phyloP scores from a whole-genome alignment of 2,329 filamentous ascomycete species.

The Periconia macrospinosa region DNA sequence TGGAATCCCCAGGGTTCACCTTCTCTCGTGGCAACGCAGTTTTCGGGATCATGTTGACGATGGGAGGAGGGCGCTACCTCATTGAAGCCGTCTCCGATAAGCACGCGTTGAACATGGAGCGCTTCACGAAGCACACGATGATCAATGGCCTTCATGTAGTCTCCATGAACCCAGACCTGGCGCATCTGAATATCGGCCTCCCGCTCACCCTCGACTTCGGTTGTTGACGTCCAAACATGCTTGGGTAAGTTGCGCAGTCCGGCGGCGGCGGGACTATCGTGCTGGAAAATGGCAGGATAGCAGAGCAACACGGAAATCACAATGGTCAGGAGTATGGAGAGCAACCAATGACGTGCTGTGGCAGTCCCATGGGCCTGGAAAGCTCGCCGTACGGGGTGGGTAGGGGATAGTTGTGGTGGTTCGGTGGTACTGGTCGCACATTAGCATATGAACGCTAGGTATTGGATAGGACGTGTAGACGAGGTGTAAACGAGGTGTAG shows the following conservation, averaged over 20 bases:
- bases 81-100: slow-evolving; percentile 57
- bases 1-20: slow-evolving; percentile 76
- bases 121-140: slow-evolving; percentile 66
- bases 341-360: slow-evolving; percentile 72
- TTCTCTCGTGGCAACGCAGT: slow-evolving; percentile 45
- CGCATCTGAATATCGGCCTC: slow-evolving; percentile 74
- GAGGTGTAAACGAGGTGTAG: too few relatives aligned
- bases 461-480: too few relatives aligned
- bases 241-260: slow-evolving; percentile 72
- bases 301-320: slow-evolving; percentile 69
- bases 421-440: slow-evolving; percentile 66
- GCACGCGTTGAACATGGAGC: slow-evolving; percentile 68
- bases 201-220: slow-evolving; percentile 59
- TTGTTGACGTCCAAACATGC: slow-evolving; percentile 79
- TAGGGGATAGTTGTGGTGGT: slow-evolving; percentile 65
- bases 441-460: slow-evolving; percentile 1
- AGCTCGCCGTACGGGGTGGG: slow-evolving; percentile 65
- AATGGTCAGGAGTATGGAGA: slow-evolving; percentile 74
- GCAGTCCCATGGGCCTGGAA: slow-evolving; percentile 72
- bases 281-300: slow-evolving; percentile 76
- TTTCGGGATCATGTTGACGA: background rate
- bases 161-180: slow-evolving; percentile 79
- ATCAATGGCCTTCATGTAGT: slow-evolving; percentile 76
- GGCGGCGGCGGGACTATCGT: slow-evolving; percentile 71
- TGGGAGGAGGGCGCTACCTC: background rate